Evolutionary conservation across 2,329 filamentous ascomycete genomes (phyloP), one percentile per base, ranked within the genome.

Genomic region (Colletotrichum navitas): DNA sequence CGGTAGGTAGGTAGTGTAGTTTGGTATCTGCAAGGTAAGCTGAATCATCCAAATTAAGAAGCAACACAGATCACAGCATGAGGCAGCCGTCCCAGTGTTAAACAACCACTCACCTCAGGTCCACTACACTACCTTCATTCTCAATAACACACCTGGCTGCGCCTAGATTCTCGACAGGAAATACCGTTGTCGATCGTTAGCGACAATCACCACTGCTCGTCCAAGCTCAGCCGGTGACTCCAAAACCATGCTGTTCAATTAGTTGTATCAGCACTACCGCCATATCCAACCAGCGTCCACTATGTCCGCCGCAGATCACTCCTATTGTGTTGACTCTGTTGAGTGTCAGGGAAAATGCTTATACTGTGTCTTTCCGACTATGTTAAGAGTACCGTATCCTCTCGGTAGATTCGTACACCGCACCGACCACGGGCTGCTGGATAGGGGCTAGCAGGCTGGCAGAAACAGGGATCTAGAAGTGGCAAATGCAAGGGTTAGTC

Each of bases 181-280:
- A 63, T 55, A 5, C 47, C 49, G 18, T 36, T 55, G 65, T 47
- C 65, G 65, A 67, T 63, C 65, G 26, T n/a, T 26, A 21, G 7
- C 39, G 65, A 36, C 39, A 58, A 67, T 67, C 65, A 52, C n/a
- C 58, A 36, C 47, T 24, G 24, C 24, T 24, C 47, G 61, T 51
- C 36, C 61, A 41, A 41, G 24, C 45, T 41, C 16, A 43, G 21
- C n/a, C 5, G 10, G 21, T 4, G 8, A 34, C 47, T n/a, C 34
- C 26, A 61, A 21, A 54, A 43, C 47, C 45, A 54, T 62, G 26
- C 36, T 10, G 39, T 47, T 63, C 39, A 18, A 26, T 41, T n/a
- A 63, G 29, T 55, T 29, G 49, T 63, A 39, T 36, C 65, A 54
- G 34, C 55, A 14, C 32, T 10, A 26, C 39, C 36, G 29, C 36